Percentiles rank a stretch among this genome's conserved stretches.
phyloP scores from a whole-genome alignment of 345 rosid species.

The Limnanthes douglasii region DNA sequence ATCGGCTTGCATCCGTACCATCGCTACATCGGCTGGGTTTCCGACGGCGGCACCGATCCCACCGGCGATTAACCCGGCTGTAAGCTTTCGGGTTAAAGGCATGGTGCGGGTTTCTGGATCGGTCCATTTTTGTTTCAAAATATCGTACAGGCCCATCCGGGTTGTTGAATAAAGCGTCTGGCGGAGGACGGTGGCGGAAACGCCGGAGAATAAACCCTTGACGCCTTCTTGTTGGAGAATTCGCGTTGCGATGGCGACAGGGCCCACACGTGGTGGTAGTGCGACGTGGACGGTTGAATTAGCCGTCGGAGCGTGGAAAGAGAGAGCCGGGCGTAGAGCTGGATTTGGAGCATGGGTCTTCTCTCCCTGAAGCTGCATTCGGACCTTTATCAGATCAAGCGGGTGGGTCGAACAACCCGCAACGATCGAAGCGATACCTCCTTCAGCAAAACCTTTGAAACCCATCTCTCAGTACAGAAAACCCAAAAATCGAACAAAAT shows the following conservation, averaged over 20 bases:
- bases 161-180: conserved; percentile 76
- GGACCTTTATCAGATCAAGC: conserved; percentile 73
- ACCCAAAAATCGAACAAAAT: too few relatives aligned
- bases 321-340: conserved; percentile 39
- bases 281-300: conserved; percentile 6
- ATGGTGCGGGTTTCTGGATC: conserved; percentile 29
- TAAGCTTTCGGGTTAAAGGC: conserved; percentile 33
- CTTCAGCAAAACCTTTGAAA: conserved; percentile 49
- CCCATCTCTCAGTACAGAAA: too few relatives aligned
- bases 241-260: conserved; percentile 29
- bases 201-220: conserved; percentile 53
- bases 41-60: conserved; percentile 68
- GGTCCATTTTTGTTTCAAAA: conserved; percentile 52
- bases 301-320: conserved; percentile 23
- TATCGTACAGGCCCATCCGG: conserved; percentile 69
- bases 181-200: conserved; percentile 75
- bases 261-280: conserved; percentile 28
- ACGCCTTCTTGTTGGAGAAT: conserved; percentile 42
- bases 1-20: conserved; percentile 87
- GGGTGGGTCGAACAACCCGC: conserved; percentile 85
- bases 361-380: conserved; percentile 82
- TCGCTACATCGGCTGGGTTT: conserved; percentile 76
- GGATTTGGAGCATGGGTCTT: conserved; percentile 16
- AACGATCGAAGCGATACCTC: conserved; percentile 57
- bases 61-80: conserved; percentile 50